Base-by-base conservation (phyloP, 2,329 filamentous ascomycete species). In the Cercospora janseana region DNA sequence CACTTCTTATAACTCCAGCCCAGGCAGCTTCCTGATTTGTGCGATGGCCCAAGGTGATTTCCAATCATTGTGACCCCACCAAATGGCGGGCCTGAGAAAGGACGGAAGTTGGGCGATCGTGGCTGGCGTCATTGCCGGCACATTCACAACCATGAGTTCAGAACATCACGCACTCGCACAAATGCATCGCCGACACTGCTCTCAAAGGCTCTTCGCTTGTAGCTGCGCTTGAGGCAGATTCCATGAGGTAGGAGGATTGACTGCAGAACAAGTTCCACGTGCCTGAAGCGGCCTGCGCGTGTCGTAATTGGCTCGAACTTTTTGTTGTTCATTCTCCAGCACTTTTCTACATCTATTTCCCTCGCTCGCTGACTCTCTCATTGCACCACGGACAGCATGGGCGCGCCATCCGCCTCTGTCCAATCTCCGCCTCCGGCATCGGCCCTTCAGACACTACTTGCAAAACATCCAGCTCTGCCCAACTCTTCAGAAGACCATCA, bases 401-500 rank as follows among this genome's bases (percentile, higher is more conserved):
- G 43, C 24, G 44, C 26, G 26, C 43, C 44, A 34, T 20, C 16
- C 12, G 7, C 34, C 16, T 16, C 18, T n/a, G n/a, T n/a, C 16
- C 42, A 32, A 46, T 12, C 28, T 4, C 29, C 15, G 12, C 46
- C 32, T 10, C 54, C 54, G 37, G 34, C 46, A 23, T 59, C 58
- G 7, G 57, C 52, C 34, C 48, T 60, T 1, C 58, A 60, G 43
- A 43, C 37, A 8, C 45, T 53, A 32, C 51, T 60, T 31, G 29
- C 27, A 5, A 21, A 26, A 4, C 53, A 54, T 21, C 41, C 58
- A 1, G 37, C 42, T 12, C 26, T 55, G 3, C 7, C 41, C 31
- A 5, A 43, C 52, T 61, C 47, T 46, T 56, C 31, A 9, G 6
- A 52, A 18, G 49, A 63, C 46, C 54, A 59, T 40, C 70, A 74